Conservation (phyloP, 1,139 yeast species). For the Arxiozyma telluris region DNA sequence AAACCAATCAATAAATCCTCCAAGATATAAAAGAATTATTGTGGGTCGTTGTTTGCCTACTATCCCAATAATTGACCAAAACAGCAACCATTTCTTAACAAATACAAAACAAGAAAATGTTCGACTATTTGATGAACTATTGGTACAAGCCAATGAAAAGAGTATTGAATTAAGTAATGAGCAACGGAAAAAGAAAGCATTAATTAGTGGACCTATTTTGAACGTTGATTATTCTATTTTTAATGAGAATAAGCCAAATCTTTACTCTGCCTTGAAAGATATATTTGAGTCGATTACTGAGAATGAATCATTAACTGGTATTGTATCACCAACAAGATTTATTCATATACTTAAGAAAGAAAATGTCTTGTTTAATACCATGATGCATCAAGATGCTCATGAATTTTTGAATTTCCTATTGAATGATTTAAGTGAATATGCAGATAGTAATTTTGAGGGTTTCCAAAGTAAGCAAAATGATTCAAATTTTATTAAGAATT, state of each 20-base stretch:
- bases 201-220: conserved; percentile 73
- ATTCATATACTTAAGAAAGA: conserved; percentile 70
- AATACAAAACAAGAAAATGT: not conserved
- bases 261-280: conserved; percentile 73
- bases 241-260: conserved; percentile 34
- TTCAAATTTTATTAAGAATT: conserved; percentile 50
- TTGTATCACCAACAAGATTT: conserved; percentile 71
- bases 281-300: conserved; percentile 77
- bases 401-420: conserved; percentile 83
- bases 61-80: not conserved
- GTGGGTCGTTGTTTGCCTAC: conserved; percentile 3
- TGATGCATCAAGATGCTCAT: conserved; percentile 98
- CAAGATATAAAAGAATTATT: conserved; percentile 3
- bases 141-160: not conserved
- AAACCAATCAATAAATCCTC: not conserved
- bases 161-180: conserved; percentile 38
- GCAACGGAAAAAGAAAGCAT: conserved; percentile 69
- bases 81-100: not conserved
- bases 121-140: not conserved
- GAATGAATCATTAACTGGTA: conserved; percentile 61
- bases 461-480: conserved; percentile 26
- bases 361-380: conserved; percentile 76
- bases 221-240: conserved; percentile 50
- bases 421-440: conserved; percentile 70
- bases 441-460: conserved; percentile 41